phyloP scores from a whole-genome alignment of 345 rosid species.

The Melaleuca alternifolia region DNA sequence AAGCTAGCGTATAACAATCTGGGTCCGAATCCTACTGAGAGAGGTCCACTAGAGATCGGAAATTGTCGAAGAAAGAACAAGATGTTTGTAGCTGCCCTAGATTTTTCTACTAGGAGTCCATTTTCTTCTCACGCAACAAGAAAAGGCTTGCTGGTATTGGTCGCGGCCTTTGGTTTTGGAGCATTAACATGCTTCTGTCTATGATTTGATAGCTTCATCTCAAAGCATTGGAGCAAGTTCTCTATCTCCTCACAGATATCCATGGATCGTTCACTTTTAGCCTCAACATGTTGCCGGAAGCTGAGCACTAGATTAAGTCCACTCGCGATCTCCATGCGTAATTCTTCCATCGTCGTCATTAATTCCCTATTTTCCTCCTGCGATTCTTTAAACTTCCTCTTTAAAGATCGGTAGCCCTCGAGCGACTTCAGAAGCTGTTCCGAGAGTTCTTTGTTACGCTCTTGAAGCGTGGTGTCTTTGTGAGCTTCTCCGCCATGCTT shows the following conservation, averaged over 20 bases:
- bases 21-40: not conserved
- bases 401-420: slow-evolving; percentile 52
- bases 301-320: slow-evolving; percentile 23
- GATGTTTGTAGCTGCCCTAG: not conserved
- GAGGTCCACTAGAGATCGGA: not conserved
- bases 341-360: slow-evolving; percentile 27
- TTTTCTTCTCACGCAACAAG: not conserved
- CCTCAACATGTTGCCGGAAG: slow-evolving; percentile 18
- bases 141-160: not conserved
- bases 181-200: not conserved
- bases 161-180: not conserved
- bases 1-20: not conserved
- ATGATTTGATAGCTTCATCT: not conserved
- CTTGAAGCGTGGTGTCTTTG: slow-evolving; percentile 31
- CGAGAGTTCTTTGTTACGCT: slow-evolving; percentile 49
- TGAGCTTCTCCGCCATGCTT: slow-evolving; percentile 13
- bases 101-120: not conserved
- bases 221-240: not conserved
- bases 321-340: slow-evolving; percentile 17
- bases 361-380: slow-evolving; percentile 28
- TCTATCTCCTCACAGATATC: slow-evolving; percentile 12
- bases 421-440: slow-evolving; percentile 65
- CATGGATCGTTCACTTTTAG: not conserved
- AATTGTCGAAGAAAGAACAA: not conserved
- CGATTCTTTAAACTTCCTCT: slow-evolving; percentile 45